Conservation (phyloP, 83 land plant species). For the Picea abies region DNA sequence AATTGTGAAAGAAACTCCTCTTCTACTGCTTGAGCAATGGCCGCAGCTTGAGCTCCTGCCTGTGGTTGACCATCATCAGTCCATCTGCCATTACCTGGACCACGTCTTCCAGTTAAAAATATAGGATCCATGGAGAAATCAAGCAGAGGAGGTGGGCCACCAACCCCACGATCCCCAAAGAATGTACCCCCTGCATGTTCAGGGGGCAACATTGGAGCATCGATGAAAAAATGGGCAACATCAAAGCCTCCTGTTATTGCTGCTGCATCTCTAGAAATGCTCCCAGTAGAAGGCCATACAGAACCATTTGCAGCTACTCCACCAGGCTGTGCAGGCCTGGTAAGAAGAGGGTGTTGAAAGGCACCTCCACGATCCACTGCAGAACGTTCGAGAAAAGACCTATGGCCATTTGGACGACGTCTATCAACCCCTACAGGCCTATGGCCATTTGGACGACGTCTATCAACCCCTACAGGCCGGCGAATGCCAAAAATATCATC, state of each 20-base stretch:
- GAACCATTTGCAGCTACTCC: slow-evolving; percentile 41
- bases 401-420: slow-evolving; percentile 54
- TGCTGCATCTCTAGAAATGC: slow-evolving; percentile 37
- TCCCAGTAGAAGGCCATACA: slow-evolving; percentile 45
- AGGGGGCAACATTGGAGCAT: slow-evolving; percentile 62
- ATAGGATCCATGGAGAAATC: slow-evolving; percentile 84
- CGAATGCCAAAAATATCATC: slow-evolving; percentile 89
- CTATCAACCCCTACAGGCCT: slow-evolving; percentile 73
- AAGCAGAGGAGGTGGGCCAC: slow-evolving; percentile 64
- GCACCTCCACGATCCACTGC: slow-evolving; percentile 63
- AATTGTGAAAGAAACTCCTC: slow-evolving; percentile 70
- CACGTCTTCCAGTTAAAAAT: slow-evolving; percentile 73
- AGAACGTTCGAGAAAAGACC: slow-evolving; percentile 66
- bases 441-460: slow-evolving; percentile 61
- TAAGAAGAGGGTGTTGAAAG: slow-evolving; percentile 87
- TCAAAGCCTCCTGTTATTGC: slow-evolving; percentile 61
- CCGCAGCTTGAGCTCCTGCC: slow-evolving; percentile 78
- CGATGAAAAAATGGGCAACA: slow-evolving; percentile 78
- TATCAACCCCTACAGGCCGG: slow-evolving; percentile 66
- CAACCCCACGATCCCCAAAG: slow-evolving; percentile 71
- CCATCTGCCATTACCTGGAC: slow-evolving; percentile 84
- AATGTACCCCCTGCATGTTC: slow-evolving; percentile 55
- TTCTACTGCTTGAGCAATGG: slow-evolving; percentile 92
- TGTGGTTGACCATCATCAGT: slow-evolving; percentile 98
- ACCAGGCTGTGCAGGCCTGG: slow-evolving; percentile 59